phyloP scores from a whole-genome alignment of 495 filamentous ascomycete species.

The Corynascus novoguineensis region DNA sequence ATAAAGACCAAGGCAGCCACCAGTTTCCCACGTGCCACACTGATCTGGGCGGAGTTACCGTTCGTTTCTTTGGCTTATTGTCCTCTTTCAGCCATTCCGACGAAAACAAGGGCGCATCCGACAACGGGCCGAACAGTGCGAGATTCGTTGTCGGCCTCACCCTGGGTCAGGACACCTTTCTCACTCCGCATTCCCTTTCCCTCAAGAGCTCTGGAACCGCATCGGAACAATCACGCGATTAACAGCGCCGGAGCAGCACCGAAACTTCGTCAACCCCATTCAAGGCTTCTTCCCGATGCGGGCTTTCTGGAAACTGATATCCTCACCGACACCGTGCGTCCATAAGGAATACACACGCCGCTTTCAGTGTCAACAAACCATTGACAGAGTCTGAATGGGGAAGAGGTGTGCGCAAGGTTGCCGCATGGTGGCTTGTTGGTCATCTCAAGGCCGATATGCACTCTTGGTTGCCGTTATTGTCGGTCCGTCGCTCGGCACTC shows the following conservation, averaged over 20 bases:
- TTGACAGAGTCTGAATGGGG: too few relatives aligned
- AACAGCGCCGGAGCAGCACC: too few relatives aligned
- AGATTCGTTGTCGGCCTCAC: background rate
- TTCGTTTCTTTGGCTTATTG: background rate
- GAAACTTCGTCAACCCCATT: too few relatives aligned
- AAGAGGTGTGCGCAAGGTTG: too few relatives aligned
- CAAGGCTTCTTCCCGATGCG: too few relatives aligned
- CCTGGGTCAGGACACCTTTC: background rate
- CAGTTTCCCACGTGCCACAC: background rate
- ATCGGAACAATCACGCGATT: too few relatives aligned
- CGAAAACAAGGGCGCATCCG: background rate
- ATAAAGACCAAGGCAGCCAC: constrained; percentile 7
- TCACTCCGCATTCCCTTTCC: background rate
- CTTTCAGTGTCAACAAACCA: too few relatives aligned
- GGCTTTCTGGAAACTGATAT: too few relatives aligned
- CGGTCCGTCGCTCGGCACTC: constrained; percentile 10
- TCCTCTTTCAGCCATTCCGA: background rate
- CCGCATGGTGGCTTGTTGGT: too few relatives aligned
- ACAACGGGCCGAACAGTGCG: constrained; percentile 9
- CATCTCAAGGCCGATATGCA: background rate
- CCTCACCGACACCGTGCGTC: too few relatives aligned
- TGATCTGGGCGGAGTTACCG: background rate
- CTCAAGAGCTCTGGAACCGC: too few relatives aligned
- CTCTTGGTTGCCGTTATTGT: background rate
- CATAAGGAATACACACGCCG: too few relatives aligned